Evolutionary conservation across 2,329 filamentous ascomycete species (phyloP), one percentile per base, ranked within the genome.

Genomic region (Cytospora paraplurivora): DNA sequence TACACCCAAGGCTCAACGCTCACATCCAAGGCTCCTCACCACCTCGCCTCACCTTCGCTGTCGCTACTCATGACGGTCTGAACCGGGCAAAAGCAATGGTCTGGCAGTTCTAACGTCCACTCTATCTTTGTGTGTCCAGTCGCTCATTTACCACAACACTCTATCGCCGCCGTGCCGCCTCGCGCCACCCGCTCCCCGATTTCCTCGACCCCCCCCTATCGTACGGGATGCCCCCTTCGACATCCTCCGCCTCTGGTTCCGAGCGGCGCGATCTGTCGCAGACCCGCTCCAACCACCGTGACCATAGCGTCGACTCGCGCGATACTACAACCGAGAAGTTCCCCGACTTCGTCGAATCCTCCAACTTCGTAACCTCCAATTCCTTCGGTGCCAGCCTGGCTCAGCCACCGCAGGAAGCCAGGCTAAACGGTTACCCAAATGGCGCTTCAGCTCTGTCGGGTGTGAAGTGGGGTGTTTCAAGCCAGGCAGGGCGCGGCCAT

Each of bases 261-360:
- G 69, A 72, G 51, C 69, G 71, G 67, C 74, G 76, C 67, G 70
- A 72, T 41, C 69, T 74, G 17, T 77, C 77, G 21, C 71, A 71
- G 56, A 71, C 67, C 62, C 74, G 72, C 57, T 63, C 72, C 53
- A 75, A 72, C 41, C 67, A 71, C 33, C 66, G 62, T 47, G 69
- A 67, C 59, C 62, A 65, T 38, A 70, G 67, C 65, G 70, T 68
- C 58, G 73, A 73, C 55, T 66, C 69, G 21, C 61, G 67, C 35
- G 64, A 59, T 38, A 68, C 71, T 32, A 83, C 84, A 74, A 66
- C 63, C 21, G 84, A 86, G 73, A 85, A 85, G 72, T 87, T 86
- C 67, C 84, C 84, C 67, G 84, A 86, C 67, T 76, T 27, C 4
- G 27, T 27, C 27, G 27, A 85, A 72, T 87, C 86, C 67, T 84